Base-by-base conservation (phyloP, 495 filamentous ascomycete species). In the Glutinoglossum americanum region DNA sequence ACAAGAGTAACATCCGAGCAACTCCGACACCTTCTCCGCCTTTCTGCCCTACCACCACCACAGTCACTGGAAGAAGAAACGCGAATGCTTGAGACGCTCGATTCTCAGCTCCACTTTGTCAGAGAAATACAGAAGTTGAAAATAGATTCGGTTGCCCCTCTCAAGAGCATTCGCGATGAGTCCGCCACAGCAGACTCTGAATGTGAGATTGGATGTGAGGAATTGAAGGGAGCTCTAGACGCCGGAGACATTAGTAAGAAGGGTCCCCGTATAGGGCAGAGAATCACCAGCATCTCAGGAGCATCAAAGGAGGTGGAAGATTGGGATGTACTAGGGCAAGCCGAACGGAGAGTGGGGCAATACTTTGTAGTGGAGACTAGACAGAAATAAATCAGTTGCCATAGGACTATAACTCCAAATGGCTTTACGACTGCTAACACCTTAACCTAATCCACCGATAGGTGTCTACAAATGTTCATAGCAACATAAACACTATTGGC, bases 101-200 rank as follows among this genome's bases (percentile, higher is more conserved):
- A 80, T 47, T 80, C 86, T 10, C 92, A 99, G 63, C 76, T 99
- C 0, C 82, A 87, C 63, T 97, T 99, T 63, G 87, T 97, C 41
- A 78, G 76, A 57, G 79, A 83, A 56, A 82, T 97, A 32, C 89
- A 92, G 61, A 69, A 67, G n/a, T 81, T 95, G 5, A 76, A 90
- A 70, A 89, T 87, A 0, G 66, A 69, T 0, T 80, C 74, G 1
- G 73, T 96, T 0, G 71, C 77, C 53, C 89, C 92, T 0, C 66
- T 97, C 33, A 73, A 76, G 44, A 79, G 79, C 55, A 83, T 99
- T 55, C 77, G 87, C 30, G 93, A 97, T 68, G 89, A 97, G 69
- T 89, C 72, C 10, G 59, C 63, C 2, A 68, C 71, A 32, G 79
- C 74, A 2, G 64, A 73, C 57, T 68, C 72, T 62, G 79, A 80